Evolutionary conservation across 179 eudicot genomes (phyloP).

Genomic region (Drosera spatulata): DNA sequence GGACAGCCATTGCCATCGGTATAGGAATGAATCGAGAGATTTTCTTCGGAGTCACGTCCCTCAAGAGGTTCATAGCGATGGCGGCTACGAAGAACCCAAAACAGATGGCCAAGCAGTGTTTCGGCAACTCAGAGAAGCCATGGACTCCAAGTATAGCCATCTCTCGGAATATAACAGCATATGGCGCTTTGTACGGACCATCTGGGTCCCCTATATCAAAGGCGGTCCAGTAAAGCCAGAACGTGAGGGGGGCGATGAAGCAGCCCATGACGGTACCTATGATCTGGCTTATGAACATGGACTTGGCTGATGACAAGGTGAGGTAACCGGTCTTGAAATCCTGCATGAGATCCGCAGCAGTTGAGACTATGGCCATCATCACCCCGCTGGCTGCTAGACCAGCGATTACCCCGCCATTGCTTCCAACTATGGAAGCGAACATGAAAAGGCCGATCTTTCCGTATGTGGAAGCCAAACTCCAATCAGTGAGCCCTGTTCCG

Average conservation of each 20-base stretch:
- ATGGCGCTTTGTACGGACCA: slow-evolving; percentile 90
- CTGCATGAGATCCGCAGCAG: slow-evolving; percentile 98
- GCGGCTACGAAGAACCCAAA: slow-evolving; percentile 78
- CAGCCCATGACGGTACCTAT: slow-evolving; percentile 97
- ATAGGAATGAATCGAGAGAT: slow-evolving; percentile 61
- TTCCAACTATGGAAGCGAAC: slow-evolving; percentile 73
- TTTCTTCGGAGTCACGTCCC: slow-evolving; percentile 52
- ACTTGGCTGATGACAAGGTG: slow-evolving; percentile 79
- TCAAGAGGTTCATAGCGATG: slow-evolving; percentile 50
- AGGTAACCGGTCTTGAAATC: slow-evolving; percentile 95
- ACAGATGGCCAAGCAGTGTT: slow-evolving; percentile 74
- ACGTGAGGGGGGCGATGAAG: slow-evolving; percentile 82
- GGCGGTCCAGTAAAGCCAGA: slow-evolving; percentile 87
- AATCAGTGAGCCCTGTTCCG: slow-evolving; percentile 93
- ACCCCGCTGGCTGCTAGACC: slow-evolving; percentile 91
- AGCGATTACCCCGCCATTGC: slow-evolving; percentile 76
- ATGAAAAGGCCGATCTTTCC: slow-evolving; percentile 92
- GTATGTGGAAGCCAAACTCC: slow-evolving; percentile 87
- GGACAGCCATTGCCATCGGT: slow-evolving; percentile 99
- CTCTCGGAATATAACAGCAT: slow-evolving; percentile 85
- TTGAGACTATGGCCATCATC: slow-evolving; percentile 94
- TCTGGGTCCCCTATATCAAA: slow-evolving; percentile 78
- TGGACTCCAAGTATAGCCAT: slow-evolving; percentile 93
- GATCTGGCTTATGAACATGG: slow-evolving; percentile 90
- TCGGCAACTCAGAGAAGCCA: slow-evolving; percentile 91